Conservation (phyloP, 139 green algal genomes). For the Tetraselmis chui region DNA sequence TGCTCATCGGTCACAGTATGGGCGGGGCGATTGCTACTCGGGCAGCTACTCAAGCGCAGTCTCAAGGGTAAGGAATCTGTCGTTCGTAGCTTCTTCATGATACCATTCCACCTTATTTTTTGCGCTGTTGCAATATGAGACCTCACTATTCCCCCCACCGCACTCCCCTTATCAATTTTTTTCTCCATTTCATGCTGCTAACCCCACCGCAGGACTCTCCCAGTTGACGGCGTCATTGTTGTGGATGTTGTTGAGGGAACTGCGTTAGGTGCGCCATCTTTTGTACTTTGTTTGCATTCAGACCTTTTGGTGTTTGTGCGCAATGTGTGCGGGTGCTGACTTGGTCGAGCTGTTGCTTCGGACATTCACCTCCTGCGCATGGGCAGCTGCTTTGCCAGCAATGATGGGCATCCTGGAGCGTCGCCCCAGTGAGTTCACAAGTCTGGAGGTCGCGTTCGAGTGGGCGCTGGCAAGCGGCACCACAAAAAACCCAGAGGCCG, state of each 20-base stretch:
- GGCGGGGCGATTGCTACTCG: conserved; percentile 72
- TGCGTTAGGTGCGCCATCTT: conserved; percentile 45
- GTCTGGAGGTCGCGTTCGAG: conserved; percentile 36
- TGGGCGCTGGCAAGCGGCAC: conserved; percentile 49
- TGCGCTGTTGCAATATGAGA: too few species aligned
- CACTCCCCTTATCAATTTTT: not conserved
- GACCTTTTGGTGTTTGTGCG: too few species aligned
- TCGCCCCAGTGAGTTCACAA: conserved; percentile 54
- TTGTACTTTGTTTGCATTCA: too few species aligned
- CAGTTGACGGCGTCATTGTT: conserved; percentile 68
- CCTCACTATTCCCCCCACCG: too few species aligned
- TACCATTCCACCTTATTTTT: too few species aligned
- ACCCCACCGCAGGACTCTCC: not conserved
- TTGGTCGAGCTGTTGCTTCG: too few species aligned
- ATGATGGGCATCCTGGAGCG: conserved; percentile 63
- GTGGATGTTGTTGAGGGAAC: conserved; percentile 93
- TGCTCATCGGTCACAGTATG: conserved; percentile 85
- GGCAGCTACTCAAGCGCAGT: conserved; percentile 42
- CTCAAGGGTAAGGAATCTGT: too few species aligned
- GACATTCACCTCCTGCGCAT: not conserved
- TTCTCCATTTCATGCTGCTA: too few species aligned
- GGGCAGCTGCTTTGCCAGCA: conserved; percentile 58
- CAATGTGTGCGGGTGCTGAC: too few species aligned
- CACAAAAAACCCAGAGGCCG: conserved; percentile 22
- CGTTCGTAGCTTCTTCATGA: too few species aligned